Evolutionary conservation across 192 early-diverging fungal species (phyloP), one percentile per base, ranked within the genome.

Genomic region (Gonapodya prolifera): DNA sequence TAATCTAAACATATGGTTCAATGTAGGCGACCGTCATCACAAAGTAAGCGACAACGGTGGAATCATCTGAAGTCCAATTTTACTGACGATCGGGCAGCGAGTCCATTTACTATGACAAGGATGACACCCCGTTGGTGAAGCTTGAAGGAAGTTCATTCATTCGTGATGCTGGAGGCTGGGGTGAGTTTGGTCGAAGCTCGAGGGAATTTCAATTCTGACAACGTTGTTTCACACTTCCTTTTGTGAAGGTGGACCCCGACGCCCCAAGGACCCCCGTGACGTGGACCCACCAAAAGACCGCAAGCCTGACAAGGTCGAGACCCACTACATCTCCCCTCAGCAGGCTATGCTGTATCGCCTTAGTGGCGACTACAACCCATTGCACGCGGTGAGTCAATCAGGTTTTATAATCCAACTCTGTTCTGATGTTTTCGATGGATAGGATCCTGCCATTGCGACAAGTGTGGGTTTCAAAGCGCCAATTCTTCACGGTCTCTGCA

Each of bases 291-390:
- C 88, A 13, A 86, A 82, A 35, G 78, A 79, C 17, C 87, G 89
- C 71, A 82, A 77, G 1, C 89, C 91, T n/a, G 91, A 94, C 84
- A 82, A 78, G 35, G 77, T 86, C 30, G 83, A 85, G 30, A 82
- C 79, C 2, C 79, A 78, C 61, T 75, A 79, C 45, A 90, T 90
- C 30, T 75, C 70, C 30, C 75, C 78, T 1, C 84, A 87, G 29
- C 87, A 91, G 75, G 92, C 92, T 16, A 82, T 92, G 45, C 78
- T 94, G 17, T 94, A 92, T 79, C 87, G 92, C 75, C 78, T 94
- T 32, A 91, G 88, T 34, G 92, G 91, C 34, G 92, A 93, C 77
- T 93, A 89, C 82, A 93, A 93, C 79, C 90, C 90, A 23, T 80
- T 93, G 34, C 92, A 93, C 80, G 89, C 89, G 71, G 71, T 30